Evolutionary conservation across 352 stramenopile genomes (phyloP).

Genomic region (Paralagenidium karlingii): DNA sequence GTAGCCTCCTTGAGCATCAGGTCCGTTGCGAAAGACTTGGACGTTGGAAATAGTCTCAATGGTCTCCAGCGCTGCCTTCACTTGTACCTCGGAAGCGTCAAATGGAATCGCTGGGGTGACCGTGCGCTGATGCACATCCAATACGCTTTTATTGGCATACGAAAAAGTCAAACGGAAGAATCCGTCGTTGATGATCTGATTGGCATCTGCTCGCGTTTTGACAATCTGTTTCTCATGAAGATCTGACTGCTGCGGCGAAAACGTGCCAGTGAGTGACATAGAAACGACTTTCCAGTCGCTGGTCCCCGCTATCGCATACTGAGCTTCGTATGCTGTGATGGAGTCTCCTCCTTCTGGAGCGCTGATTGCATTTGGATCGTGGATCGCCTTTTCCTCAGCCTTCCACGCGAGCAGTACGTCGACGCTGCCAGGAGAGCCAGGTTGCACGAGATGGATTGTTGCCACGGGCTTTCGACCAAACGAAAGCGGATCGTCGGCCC

Average conservation of each 20-base stretch:
- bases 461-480: too few relatives aligned
- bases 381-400: conserved; percentile 19
- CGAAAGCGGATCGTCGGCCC: too few relatives aligned
- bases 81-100: conserved; percentile 36
- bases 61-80: conserved; percentile 59
- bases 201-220: conserved; percentile 30
- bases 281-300: conserved; percentile 22
- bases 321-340: conserved; percentile 37
- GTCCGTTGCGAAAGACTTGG: conserved; percentile 25
- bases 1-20: conserved; percentile 13
- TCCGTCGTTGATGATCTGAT: conserved; percentile 26
- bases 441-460: too few relatives aligned
- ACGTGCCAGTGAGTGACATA: conserved; percentile 16
- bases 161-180: conserved; percentile 39
- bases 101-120: conserved; percentile 56
- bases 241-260: conserved; percentile 1
- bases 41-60: conserved; percentile 53
- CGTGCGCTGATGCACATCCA: conserved; percentile 21
- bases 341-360: conserved; percentile 7
- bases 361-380: conserved; percentile 1
- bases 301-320: conserved; percentile 29
- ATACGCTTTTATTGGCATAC: conserved; percentile 17
- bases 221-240: conserved; percentile 34
- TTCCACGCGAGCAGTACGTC: conserved; percentile 25
- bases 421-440: conserved; percentile 25